Evolutionary conservation across 2,329 filamentous ascomycete genomes (phyloP).

Genomic region (Fonsecaea pugnacius): DNA sequence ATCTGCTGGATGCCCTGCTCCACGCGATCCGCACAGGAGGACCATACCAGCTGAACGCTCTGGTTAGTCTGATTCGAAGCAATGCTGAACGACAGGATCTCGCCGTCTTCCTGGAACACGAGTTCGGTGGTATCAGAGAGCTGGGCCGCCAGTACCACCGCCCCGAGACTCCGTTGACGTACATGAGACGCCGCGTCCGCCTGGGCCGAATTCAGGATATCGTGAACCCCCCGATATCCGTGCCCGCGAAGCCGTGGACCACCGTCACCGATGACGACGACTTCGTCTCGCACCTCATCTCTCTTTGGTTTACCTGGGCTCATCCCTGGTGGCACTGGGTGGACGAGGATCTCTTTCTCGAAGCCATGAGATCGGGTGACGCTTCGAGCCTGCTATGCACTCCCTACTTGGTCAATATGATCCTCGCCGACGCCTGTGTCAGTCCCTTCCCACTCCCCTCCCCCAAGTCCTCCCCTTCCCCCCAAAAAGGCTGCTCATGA

Average conservation of each 20-base stretch:
- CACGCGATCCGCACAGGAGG: conserved; percentile 32
- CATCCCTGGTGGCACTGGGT: conserved; percentile 42
- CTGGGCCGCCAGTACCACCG: neutral
- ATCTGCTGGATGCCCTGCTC: conserved; percentile 36
- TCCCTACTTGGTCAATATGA: conserved; percentile 43
- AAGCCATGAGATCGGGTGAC: conserved; percentile 43
- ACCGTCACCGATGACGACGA: conserved; percentile 42
- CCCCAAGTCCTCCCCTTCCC: neutral
- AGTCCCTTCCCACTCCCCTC: conserved; percentile 12
- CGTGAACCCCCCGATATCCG: conserved; percentile 38
- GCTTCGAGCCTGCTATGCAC: conserved; percentile 39
- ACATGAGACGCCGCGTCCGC: conserved; percentile 27
- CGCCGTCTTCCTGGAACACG: conserved; percentile 31
- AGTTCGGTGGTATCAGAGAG: conserved; percentile 24
- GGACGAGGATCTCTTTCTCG: conserved; percentile 42
- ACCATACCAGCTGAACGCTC: conserved; percentile 25
- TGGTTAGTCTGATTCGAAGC: conserved; percentile 40
- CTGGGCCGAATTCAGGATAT: conserved; percentile 38
- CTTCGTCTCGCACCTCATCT: conserved; percentile 43
- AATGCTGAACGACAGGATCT: conserved; percentile 38
- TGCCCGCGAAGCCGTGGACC: conserved; percentile 43
- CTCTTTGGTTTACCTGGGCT: conserved; percentile 44
- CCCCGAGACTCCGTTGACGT: neutral
- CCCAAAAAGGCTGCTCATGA: neutral
- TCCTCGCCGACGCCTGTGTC: conserved; percentile 41